Evolutionary conservation across 2,329 filamentous ascomycete species (phyloP).

Genomic region (Xylariales sp.): DNA sequence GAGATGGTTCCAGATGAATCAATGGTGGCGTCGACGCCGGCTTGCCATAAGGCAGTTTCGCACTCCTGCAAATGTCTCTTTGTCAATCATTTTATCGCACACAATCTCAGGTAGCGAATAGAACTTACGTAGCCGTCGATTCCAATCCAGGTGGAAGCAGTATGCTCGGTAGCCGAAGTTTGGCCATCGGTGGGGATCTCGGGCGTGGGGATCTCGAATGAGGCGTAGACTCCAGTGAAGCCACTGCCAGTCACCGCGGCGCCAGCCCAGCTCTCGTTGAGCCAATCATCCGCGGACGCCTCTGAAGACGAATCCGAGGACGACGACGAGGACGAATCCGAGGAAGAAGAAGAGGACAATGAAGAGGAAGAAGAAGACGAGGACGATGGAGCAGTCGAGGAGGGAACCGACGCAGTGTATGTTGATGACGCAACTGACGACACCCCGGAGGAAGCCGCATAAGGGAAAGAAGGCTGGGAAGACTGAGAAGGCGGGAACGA

Average conservation of each 20-base stretch:
- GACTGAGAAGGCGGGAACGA: too few relatives aligned
- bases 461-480: too few relatives aligned
- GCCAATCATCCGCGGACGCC: not conserved
- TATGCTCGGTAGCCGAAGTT: not conserved
- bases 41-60: slow-evolving; percentile 1
- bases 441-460: too few relatives aligned
- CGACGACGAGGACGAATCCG: too few relatives aligned
- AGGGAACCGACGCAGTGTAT: too few relatives aligned
- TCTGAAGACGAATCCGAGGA: not conserved
- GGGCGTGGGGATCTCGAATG: not conserved
- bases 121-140: slow-evolving; percentile 4
- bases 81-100: not conserved
- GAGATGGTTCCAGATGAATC: not conserved
- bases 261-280: slow-evolving; percentile 3
- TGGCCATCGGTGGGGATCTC: slow-evolving; percentile 3
- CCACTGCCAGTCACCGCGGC: slow-evolving; percentile 1
- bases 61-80: not conserved
- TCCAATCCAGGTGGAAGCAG: slow-evolving; percentile 1
- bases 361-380: too few relatives aligned
- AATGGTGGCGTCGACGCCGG: not conserved
- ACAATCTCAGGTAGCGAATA: not conserved
- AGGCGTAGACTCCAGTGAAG: slow-evolving; percentile 1
- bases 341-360: too few relatives aligned
- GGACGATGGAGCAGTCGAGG: too few relatives aligned
- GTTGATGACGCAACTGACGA: too few relatives aligned